Base-by-base conservation (phyloP, 1,284 basidiomycete species). In the Trichosporon sp. region DNA sequence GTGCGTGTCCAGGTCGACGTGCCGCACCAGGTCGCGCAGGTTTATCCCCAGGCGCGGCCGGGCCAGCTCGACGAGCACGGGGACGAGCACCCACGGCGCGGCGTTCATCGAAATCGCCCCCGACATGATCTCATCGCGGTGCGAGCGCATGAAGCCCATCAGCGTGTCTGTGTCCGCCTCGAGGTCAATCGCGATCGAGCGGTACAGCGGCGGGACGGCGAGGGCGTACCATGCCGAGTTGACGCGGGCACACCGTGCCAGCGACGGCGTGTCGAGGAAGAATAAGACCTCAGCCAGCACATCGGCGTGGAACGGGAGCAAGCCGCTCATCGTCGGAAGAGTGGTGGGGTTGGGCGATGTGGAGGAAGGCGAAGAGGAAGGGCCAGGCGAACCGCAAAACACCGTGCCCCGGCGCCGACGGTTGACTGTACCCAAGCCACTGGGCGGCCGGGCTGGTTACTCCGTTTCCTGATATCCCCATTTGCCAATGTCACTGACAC, bases 161-260 rank as follows among this genome's bases (percentile, higher is more conserved):
- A 32, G 15, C 29, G 29, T 60, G 18, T 60, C 56, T 13, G 56
- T 60, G 29, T 60, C 56, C 13, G 2, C 7, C 18, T 60, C 56
- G 2, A 32, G 56, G 8, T 60, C 56, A 4, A 60, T 60, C 7
- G 15, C 18, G 15, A 60, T 31, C 18, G 56, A 31, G 21, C 60
- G 60, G 23, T 63, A 67, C 7, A 67, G 44, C 7, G 18, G 60
- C 3, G 66, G 66, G 1, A 53, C 32, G 23, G 66, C 42, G 7
- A 29, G 42, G 7, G 27, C 42, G 60, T 67, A 67, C 31, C 47
- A 67, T 5, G 66, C 31, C 13, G 60, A 63, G 66, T 67, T 67
- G 29, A 62, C 60, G 15, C 56, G 35, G 4, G 60, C 32, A 9
- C 42, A 47, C 0, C 56, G 56, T 0, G 56, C 27, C 13, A 60